phyloP scores from a whole-genome alignment of 2,329 filamentous ascomycete species.

The Colletotrichum tabaci region DNA sequence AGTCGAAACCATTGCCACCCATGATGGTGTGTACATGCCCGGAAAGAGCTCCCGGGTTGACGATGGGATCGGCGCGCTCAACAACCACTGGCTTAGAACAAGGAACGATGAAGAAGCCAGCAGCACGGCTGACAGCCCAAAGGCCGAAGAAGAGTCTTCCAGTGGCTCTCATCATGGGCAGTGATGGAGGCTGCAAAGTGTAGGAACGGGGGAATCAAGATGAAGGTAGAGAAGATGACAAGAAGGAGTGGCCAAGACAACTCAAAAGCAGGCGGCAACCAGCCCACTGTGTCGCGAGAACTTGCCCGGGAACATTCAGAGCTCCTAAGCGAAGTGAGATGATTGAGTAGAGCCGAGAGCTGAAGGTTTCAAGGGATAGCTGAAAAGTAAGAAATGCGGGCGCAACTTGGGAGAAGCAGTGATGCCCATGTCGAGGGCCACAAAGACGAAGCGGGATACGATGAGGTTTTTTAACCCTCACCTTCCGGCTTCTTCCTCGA shows the following conservation, averaged over 20 bases:
- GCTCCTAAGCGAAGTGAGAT: background rate
- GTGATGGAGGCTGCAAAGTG: background rate
- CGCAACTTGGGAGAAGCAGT: background rate
- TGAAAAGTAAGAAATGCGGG: background rate
- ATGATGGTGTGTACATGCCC: conserved; percentile 73
- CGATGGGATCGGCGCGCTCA: conserved; percentile 72
- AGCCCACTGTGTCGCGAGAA: background rate
- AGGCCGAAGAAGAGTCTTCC: conserved; percentile 16
- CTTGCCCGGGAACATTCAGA: background rate
- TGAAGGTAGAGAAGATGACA: background rate
- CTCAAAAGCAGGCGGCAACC: background rate
- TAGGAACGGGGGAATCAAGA: background rate
- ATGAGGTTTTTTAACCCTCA: conserved; percentile 19
- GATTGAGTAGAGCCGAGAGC: background rate
- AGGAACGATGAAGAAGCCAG: conserved; percentile 41
- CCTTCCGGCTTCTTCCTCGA: background rate
- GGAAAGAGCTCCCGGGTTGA: conserved; percentile 67
- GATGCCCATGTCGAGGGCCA: too few relatives aligned
- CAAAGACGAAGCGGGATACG: conserved; percentile 9
- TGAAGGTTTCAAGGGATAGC: background rate
- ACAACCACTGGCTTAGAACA: conserved; percentile 42
- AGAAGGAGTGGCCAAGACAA: background rate
- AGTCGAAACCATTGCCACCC: conserved; percentile 74
- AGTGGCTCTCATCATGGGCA: conserved; percentile 18
- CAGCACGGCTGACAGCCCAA: conserved; percentile 13